Conservation (phyloP, 2,329 filamentous ascomycete species). For the Aspergillus pseudoglaucus region DNA sequence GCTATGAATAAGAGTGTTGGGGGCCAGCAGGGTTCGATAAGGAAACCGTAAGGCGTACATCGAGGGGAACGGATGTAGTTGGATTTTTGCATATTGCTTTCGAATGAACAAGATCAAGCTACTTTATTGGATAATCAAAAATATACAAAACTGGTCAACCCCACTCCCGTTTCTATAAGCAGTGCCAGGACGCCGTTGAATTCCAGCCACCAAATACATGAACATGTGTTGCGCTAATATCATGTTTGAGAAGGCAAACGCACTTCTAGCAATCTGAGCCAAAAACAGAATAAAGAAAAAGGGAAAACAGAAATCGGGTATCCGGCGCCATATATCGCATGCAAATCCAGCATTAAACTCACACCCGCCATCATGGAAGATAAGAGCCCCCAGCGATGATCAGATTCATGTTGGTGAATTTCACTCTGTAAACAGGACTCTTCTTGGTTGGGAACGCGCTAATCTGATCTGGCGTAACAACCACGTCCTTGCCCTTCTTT, state of each 20-base stretch:
- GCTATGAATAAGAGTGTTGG: slow-evolving; percentile 35
- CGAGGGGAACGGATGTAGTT: too few species aligned
- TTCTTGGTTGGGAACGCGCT: slow-evolving; percentile 94
- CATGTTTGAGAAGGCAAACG: not conserved
- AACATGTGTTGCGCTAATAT: not conserved
- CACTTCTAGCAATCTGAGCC: too few species aligned
- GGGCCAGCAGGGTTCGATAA: not conserved
- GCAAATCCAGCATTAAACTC: slow-evolving; percentile 3
- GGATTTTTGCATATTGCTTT: too few species aligned
- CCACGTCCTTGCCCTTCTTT: slow-evolving; percentile 85
- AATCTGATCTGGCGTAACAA: slow-evolving; percentile 88
- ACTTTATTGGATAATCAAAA: not conserved
- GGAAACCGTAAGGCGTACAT: not conserved
- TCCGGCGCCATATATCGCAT: slow-evolving; percentile 12
- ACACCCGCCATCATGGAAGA: slow-evolving; percentile 39
- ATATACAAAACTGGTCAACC: not conserved
- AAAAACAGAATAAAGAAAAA: not conserved
- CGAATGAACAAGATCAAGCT: too few species aligned
- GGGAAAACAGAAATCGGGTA: slow-evolving; percentile 8
- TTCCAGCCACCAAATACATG: not conserved
- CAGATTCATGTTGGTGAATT: slow-evolving; percentile 92
- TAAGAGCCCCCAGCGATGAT: slow-evolving; percentile 75
- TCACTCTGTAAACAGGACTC: slow-evolving; percentile 85
- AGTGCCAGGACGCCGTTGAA: slow-evolving; percentile 1
- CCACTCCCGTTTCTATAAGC: not conserved